These are phyloP conservation scores for Pythium vanterpoolii DNA, from an alignment of 352 stramenopile genomes.

Conservation along the genomic window DNA sequence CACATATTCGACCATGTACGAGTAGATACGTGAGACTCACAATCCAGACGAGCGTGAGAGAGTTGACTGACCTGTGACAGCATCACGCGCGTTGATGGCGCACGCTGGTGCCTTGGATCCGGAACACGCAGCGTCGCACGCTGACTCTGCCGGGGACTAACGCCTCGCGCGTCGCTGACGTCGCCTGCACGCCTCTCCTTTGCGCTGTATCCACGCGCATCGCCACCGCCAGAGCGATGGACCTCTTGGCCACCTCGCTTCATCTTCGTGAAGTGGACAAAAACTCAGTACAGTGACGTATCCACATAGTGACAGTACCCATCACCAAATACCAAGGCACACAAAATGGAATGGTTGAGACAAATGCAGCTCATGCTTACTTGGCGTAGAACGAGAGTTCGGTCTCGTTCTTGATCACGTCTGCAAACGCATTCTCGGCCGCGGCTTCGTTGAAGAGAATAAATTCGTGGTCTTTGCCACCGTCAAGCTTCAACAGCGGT, in stretches of 20 bases:
- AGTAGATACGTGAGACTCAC: background rate
- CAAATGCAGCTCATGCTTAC: slow-evolving; percentile 25
- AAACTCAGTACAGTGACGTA: background rate
- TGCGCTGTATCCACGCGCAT: background rate
- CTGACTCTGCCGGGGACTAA: background rate
- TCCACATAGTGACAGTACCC: background rate
- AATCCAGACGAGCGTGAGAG: background rate
- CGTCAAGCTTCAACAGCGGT: slow-evolving; percentile 75
- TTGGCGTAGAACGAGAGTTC: slow-evolving; percentile 76
- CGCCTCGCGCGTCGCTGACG: background rate
- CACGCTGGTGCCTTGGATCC: slow-evolving; percentile 11
- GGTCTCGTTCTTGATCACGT: slow-evolving; percentile 77
- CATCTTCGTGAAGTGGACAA: no score
- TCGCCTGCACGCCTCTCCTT: slow-evolving; percentile 10
- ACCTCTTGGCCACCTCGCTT: background rate
- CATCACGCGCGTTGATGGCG: slow-evolving; percentile 8
- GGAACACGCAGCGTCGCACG: slow-evolving; percentile 10
- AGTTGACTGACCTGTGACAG: slow-evolving; percentile 19
- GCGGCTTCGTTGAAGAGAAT: slow-evolving; percentile 80
- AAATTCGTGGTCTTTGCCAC: slow-evolving; percentile 75
- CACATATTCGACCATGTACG: background rate
- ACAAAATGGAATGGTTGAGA: no score
- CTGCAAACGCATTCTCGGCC: slow-evolving; percentile 62
- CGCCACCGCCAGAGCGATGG: background rate
- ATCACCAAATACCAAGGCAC: no score